Evolutionary conservation across 2,329 filamentous ascomycete species (phyloP), one percentile per base, ranked within the genome.

Genomic region (Aspergillus tamarii): DNA sequence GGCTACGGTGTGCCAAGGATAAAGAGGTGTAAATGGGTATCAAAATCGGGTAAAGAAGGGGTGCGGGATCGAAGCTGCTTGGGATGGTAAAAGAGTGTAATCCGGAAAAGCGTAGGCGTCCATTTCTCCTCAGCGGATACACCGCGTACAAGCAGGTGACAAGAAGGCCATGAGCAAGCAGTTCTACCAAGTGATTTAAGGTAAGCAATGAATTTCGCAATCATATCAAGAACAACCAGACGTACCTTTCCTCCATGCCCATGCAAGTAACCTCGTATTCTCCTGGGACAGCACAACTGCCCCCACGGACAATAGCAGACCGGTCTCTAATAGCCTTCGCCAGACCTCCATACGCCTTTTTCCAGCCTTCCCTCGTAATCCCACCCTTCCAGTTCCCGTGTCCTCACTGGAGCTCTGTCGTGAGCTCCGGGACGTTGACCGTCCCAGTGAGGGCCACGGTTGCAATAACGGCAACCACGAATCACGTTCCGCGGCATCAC

Each of bases 1-100:
- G 82, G 53, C 87, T 87, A 56, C 86, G 84, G 57, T 84, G 83
- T 9, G 89, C 87, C 48, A 97, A 83, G 11, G 94, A 89, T 5
- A 95, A 81, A 1, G 93, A 89, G 32, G 95, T 90, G 53, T 94
- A 84, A 19, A 94, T 79, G 0, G 94, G 92, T 34, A 97, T 84
- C 2, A 89, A 79, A 7, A 90, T 85, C 21, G 94, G 94, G 74
- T 97, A 98, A 62, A 97, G 78, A n/a, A 97, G 84, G 12, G 94
- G 92, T 8, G 94, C 94, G 3, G 93, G 94, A 73, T 98, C 94
- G 77, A 97, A 96, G n/a, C 87, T 84, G 4, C 88, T 81, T 0
- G 93, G 93, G 43, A 97, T 82, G 46, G 84, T 83, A 70, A 89
- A 86, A 56, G 83, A 81, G 67, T 74, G 79, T 57, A 78, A 70